These are phyloP conservation scores for Clarireedia monteithiana DNA, from an alignment of 2,329 filamentous ascomycete species.

Conservation along the genomic window DNA sequence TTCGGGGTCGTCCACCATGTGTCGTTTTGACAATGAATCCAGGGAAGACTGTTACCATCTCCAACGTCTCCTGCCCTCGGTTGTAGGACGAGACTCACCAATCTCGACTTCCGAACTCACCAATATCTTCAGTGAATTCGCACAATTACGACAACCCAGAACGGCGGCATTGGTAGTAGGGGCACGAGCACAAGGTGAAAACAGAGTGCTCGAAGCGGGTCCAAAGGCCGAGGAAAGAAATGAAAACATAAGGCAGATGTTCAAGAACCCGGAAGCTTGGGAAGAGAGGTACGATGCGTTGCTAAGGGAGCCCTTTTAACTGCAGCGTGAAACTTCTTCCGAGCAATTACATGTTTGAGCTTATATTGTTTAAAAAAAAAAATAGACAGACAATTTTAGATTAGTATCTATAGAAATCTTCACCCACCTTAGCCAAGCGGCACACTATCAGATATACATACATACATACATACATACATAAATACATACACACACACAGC, in stretches of 20 bases:
- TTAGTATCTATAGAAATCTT: too few relatives aligned
- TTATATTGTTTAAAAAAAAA: too few relatives aligned
- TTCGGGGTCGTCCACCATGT: background rate
- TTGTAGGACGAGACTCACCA: background rate
- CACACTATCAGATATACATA: too few relatives aligned
- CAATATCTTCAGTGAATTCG: slow-evolving; percentile 1
- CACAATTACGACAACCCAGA: slow-evolving; percentile 3
- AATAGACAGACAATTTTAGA: too few relatives aligned
- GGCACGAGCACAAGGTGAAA: slow-evolving; percentile 8
- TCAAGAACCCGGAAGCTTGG: background rate
- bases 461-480: too few relatives aligned
- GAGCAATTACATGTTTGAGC: too few relatives aligned
- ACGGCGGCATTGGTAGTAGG: slow-evolving; percentile 1
- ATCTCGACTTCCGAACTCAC: background rate
- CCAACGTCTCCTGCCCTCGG: background rate
- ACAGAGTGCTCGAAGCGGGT: background rate
- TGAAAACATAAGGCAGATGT: slow-evolving; percentile 1
- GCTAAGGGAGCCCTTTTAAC: background rate
- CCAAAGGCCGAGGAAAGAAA: background rate
- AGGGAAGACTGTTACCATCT: background rate
- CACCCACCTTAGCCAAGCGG: too few relatives aligned
- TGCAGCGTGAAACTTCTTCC: background rate
- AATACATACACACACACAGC: too few relatives aligned
- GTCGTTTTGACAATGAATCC: background rate
- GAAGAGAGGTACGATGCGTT: background rate